Evolutionary conservation across 352 stramenopile genomes (phyloP).

Genomic region (Aphanomyces astaci): DNA sequence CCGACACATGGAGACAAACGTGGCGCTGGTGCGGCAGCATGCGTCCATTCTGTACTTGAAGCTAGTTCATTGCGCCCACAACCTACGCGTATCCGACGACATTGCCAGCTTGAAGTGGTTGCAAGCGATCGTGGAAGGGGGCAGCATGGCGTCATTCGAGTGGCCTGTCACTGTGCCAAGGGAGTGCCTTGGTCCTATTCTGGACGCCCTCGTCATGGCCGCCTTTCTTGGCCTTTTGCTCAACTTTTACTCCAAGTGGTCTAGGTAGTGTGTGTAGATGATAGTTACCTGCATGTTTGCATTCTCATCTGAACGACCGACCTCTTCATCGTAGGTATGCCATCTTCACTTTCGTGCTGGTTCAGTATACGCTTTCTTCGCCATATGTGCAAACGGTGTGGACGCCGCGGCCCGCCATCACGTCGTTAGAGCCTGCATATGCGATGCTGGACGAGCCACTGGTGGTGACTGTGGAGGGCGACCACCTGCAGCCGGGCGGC

Average conservation of each 20-base stretch:
- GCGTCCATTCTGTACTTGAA: background rate
- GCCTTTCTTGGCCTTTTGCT: slow-evolving; percentile 40
- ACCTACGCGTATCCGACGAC: background rate
- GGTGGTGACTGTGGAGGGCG: slow-evolving; percentile 48
- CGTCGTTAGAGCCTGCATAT: slow-evolving; percentile 51
- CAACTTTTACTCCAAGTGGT: slow-evolving; percentile 50
- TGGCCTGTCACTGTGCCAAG: background rate
- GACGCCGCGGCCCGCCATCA: slow-evolving; percentile 36
- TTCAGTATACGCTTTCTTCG: slow-evolving; percentile 39
- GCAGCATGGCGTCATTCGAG: background rate
- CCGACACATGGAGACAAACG: background rate
- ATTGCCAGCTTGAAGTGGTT: background rate
- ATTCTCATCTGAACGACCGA: slow-evolving; percentile 26
- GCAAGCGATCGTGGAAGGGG: background rate
- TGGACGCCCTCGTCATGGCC: slow-evolving; percentile 41
- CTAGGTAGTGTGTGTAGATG: no score
- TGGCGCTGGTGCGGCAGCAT: background rate
- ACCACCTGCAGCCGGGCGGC: slow-evolving; percentile 66
- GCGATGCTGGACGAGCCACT: slow-evolving; percentile 69
- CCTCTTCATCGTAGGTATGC: slow-evolving; percentile 2
- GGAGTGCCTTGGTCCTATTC: slow-evolving; percentile 42
- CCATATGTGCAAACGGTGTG: slow-evolving; percentile 51
- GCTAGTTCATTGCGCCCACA: background rate
- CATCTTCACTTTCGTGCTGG: slow-evolving; percentile 28
- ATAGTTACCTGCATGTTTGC: slow-evolving; percentile 39